These are phyloP conservation scores for Phaeosphaeriaceae sp. DNA, from an alignment of 2,329 filamentous ascomycete genomes.

Conservation along the genomic window DNA sequence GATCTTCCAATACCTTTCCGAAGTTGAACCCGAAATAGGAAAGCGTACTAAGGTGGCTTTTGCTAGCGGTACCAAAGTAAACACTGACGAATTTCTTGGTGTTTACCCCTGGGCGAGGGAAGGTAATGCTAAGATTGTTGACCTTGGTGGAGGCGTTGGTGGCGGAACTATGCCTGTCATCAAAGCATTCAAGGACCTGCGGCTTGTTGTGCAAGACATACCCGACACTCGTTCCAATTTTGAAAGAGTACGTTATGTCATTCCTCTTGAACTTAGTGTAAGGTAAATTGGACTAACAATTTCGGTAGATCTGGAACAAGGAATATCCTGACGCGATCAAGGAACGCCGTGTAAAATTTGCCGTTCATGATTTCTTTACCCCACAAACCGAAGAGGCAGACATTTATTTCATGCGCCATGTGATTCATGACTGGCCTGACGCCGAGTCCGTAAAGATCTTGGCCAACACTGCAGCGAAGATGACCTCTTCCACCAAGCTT, in stretches of 20 bases:
- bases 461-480: not conserved
- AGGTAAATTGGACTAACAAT: not conserved
- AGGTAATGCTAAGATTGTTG: slow-evolving; percentile 7
- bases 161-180: slow-evolving; percentile 7
- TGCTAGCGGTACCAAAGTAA: slow-evolving; percentile 5
- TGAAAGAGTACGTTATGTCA: slow-evolving; percentile 2
- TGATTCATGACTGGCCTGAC: slow-evolving; percentile 3
- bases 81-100: slow-evolving; percentile 4
- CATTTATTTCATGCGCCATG: slow-evolving; percentile 3
- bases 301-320: slow-evolving; percentile 1
- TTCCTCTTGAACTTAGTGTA: not conserved
- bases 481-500: slow-evolving; percentile 1
- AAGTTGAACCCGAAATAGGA: slow-evolving; percentile 7
- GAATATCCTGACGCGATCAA: slow-evolving; percentile 1
- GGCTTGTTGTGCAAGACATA: slow-evolving; percentile 7
- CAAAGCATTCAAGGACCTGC: slow-evolving; percentile 6
- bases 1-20: slow-evolving; percentile 6
- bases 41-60: slow-evolving; percentile 7
- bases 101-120: slow-evolving; percentile 6
- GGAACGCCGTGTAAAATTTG: not conserved
- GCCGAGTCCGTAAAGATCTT: not conserved
- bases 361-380: slow-evolving; percentile 2
- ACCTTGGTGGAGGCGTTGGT: slow-evolving; percentile 6
- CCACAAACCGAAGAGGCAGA: slow-evolving; percentile 1
- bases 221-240: slow-evolving; percentile 5